Base-by-base conservation (phyloP, 345 rosid species). In the Cardamine chenopodiifolia region DNA sequence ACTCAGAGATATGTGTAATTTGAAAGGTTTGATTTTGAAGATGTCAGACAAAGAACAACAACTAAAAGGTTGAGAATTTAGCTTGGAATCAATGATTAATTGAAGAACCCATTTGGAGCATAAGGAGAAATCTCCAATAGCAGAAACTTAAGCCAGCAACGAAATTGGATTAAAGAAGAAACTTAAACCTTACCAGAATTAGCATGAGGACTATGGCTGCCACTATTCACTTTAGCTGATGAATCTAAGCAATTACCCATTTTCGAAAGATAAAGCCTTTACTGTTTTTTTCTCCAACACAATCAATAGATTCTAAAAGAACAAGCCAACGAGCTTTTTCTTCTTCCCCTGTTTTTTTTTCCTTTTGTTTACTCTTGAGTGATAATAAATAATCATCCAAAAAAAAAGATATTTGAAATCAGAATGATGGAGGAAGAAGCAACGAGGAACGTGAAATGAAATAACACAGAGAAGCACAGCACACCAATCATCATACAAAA, bases 231-330 rank as follows among this genome's bases (percentile, higher is more conserved):
- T 86, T 76, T 85, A 66, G 91, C 86, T 52, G 92, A 84, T 77
- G 90, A 89, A 82, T 42, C 79, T 54, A 89, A 74, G 70, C 95
- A 91, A 83, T 91, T 91, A 2, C 97, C 97, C 97, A 89, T 91
- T 28, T 39, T 7, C 4, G 25, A n/a, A n/a, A 15, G 14, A n/a
- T 15, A 49, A 39, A 25, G 14, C 15, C 35, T 28, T 53, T 28
- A 25, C 18, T 23, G 18, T 29, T 29, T 29, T 23, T 34, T 18
- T 8, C n/a, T 34, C 25, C 47, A 3, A n/a, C n/a, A n/a, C n/a
- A n/a, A n/a, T n/a, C n/a, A 75, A 68, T 47, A 52, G 57, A 61
- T 69, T 75, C 70, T 19, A 28, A 49, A 49, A 15, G 20, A 74
- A 26, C 26, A 67, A 74, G 17, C 54, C n/a, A 20, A 18, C 15